A percentile compares a stretch with the other conserved stretches of the same genome.
Conservation (phyloP, 345 rosid species). For the Ceriops tagal region DNA sequence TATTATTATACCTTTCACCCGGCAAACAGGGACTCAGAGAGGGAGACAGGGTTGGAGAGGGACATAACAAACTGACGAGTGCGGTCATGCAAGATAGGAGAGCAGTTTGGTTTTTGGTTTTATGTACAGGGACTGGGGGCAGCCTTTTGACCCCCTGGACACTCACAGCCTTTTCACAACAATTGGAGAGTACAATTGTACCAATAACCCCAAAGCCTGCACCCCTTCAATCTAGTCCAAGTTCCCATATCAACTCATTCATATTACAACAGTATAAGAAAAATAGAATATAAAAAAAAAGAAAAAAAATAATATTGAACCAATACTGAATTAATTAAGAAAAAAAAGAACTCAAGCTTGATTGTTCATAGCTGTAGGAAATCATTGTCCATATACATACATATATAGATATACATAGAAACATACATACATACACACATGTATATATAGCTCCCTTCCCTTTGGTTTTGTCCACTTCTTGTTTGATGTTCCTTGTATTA, state of each 20-base stretch:
- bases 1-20: conserved; percentile 23
- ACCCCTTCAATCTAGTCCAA: conserved; percentile 24
- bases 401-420: too few species aligned
- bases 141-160: conserved; percentile 69
- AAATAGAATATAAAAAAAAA: too few species aligned
- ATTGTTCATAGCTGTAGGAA: too few species aligned
- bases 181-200: conserved; percentile 15
- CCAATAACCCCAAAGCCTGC: conserved; percentile 23
- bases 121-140: conserved; percentile 54
- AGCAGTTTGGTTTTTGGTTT: conserved; percentile 35
- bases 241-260: conserved; percentile 2
- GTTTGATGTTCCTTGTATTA: too few species aligned
- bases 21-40: conserved; percentile 22
- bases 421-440: too few species aligned
- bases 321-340: too few species aligned
- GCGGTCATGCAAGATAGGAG: conserved; percentile 40
- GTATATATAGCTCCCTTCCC: too few species aligned
- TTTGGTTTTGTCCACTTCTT: too few species aligned
- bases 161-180: conserved; percentile 17
- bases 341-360: too few species aligned
- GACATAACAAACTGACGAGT: conserved; percentile 58
- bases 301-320: too few species aligned
- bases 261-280: too few species aligned
- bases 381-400: too few species aligned
- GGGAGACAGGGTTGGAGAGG: conserved; percentile 30